Evolutionary conservation across 176 grass and related monocot genomes (phyloP), one percentile per base, ranked within the genome.

Genomic region (Phoenix dactylifera): DNA sequence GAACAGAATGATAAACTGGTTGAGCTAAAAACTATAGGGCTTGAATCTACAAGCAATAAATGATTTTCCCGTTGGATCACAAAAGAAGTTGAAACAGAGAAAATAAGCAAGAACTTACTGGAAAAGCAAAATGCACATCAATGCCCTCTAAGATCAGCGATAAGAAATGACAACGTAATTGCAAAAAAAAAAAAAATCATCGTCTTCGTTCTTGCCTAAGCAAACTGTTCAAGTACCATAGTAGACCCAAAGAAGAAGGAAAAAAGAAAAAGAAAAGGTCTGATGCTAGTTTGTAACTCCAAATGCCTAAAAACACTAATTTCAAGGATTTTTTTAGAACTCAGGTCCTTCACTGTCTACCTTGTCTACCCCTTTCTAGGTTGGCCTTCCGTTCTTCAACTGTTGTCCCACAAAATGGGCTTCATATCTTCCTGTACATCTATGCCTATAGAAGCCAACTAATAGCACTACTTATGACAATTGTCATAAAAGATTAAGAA

Each of bases 351-450:
- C 62, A 72, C 2, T 3, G 35, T 44, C 76, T 53, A 95, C 86
- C 90, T 95, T 95, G 90, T 55, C 86, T 81, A 14, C 90, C 90
- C 90, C 76, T 95, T 95, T 70, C 90, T 95, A n/a, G 86, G 89
- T 52, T 95, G 82, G 5, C 82, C 86, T 79, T 95, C 90, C 67
- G 81, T 95, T 71, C 79, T 80, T 63, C 90, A 86, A 35, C 73
- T 84, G 77, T 89, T 95, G 59, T 89, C 90, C 90, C 90, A 95
- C 30, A 95, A 95, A 48, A 72, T 95, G 90, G 17, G 90, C 86
- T 79, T 95, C 86, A 18, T 89, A 95, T 71, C 86, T 83, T 60
- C 90, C 79, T 0, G 86, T 95, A 82, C 90, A 95, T 35, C 90
- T 73, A 65, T 89, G 90, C 71, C 90, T 89, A 59, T n/a, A 63